Base-by-base conservation (phyloP, 306 rosid species). In the Canavalia ensiformis region DNA sequence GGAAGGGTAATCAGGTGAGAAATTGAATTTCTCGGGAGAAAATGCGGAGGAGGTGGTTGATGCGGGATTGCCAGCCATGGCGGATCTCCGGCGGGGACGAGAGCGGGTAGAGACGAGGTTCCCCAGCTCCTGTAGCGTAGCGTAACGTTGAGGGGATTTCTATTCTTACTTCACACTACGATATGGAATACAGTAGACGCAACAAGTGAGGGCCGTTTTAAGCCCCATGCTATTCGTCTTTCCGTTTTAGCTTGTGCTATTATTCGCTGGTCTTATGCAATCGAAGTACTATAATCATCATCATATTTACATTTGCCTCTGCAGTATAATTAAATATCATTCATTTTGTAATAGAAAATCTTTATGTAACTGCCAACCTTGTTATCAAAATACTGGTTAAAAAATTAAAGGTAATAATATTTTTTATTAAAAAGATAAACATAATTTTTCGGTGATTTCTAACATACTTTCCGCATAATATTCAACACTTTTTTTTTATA, bases 1-100 rank as follows among this genome's bases (percentile, higher is more conserved):
- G 0, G 85, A 67, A 6, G 97, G 98, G 18, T 28, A 77, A 84
- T 93, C 97, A 46, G 89, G 86, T 0, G 93, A 89, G 89, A 91
- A 86, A 68, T 65, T 41, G 12, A 74, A 78, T 18, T 74, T 80
- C 12, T 67, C 54, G 81, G 33, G 86, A 76, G 88, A 70, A 13
- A 44, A 55, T 9, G 66, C 41, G 25, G 84, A 73, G n/a, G 84
- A 63, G 11, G 90, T 34, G 6, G 68, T n/a, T 30, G 80, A 2
- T 6, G 81, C 7, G 39, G 76, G 31, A 28, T 44, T 81, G 25
- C 81, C 87, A 46, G 81, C 84, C 89, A 83, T 87, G 82, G 72
- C 2, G 49, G 89, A 37, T 74, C 81, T 66, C 79, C 83, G 87
- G 65, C 82, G 85, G 41, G 83, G 69, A 78, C 81, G 85, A 4